These are phyloP conservation scores for Solanum acaule DNA, from an alignment of 257 asterid genomes.

Conservation along the genomic window DNA sequence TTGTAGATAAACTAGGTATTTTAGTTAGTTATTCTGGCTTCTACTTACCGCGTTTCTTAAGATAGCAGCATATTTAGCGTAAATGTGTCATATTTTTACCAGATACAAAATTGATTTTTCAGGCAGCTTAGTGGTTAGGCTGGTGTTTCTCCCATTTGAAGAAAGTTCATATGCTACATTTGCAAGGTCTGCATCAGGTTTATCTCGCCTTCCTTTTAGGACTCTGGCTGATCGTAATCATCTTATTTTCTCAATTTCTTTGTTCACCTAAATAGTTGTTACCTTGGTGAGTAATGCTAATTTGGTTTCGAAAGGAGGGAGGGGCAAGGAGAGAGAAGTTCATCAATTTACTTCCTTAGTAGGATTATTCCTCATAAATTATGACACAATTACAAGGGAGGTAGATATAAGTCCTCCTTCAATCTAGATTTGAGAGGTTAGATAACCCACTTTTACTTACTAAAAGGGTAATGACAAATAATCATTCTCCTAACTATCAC, in stretches of 20 bases:
- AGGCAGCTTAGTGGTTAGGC: slow-evolving; percentile 98
- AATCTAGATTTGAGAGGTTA: not conserved
- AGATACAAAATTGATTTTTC: slow-evolving; percentile 25
- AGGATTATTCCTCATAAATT: not conserved
- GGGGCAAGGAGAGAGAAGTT: not conserved
- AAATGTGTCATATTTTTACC: slow-evolving; percentile 2
- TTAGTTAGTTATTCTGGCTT: not conserved
- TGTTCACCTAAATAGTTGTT: not conserved
- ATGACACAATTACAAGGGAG: not conserved
- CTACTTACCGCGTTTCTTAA: not conserved
- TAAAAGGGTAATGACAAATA: not conserved
- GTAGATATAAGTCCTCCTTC: not conserved
- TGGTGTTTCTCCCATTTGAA: slow-evolving; percentile 93
- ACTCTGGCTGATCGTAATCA: not conserved
- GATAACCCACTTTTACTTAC: not conserved
- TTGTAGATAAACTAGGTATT: slow-evolving; percentile 89
- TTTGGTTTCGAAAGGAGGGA: not conserved
- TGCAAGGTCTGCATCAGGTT: slow-evolving; percentile 99
- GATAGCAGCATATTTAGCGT: not conserved
- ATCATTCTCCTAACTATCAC: not conserved
- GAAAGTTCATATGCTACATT: slow-evolving; percentile 89
- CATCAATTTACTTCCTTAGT: not conserved
- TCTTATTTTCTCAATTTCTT: not conserved
- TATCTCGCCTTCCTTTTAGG: slow-evolving; percentile 33
- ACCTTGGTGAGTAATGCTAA: not conserved